phyloP scores from a whole-genome alignment of 768 basidiomycete species.

The Phaeolepiota aurea region DNA sequence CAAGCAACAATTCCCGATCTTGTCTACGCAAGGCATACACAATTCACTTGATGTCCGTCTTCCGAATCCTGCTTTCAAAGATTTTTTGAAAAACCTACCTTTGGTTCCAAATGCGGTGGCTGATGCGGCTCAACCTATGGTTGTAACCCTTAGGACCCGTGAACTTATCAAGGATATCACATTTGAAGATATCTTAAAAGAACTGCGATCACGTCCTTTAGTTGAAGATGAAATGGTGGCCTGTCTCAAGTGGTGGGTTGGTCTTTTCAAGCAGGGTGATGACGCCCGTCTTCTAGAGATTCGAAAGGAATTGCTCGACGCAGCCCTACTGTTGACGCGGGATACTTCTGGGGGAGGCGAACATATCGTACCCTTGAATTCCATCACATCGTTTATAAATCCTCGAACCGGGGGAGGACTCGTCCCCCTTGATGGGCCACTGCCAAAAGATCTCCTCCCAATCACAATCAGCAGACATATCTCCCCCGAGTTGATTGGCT shows the following conservation, averaged over 20 bases:
- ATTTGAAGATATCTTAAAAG: constrained; percentile 75
- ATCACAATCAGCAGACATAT: constrained; percentile 56
- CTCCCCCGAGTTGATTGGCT: constrained; percentile 33
- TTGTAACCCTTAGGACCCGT: constrained; percentile 50
- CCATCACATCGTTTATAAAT: constrained; percentile 67
- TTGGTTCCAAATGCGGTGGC: constrained; percentile 58
- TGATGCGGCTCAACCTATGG: constrained; percentile 46
- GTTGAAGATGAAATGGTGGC: constrained; percentile 65
- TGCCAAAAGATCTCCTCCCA: constrained; percentile 69
- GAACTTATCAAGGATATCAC: constrained; percentile 67
- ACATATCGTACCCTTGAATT: constrained; percentile 58
- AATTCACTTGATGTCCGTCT: constrained; percentile 61
- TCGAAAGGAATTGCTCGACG: constrained; percentile 59
- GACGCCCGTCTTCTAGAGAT: constrained; percentile 30
- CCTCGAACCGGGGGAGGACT: constrained; percentile 40
- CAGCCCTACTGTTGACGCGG: constrained; percentile 49
- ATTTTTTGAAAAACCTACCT: constrained; percentile 74
- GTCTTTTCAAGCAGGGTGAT: constrained; percentile 20
- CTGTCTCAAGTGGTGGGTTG: constrained; percentile 84
- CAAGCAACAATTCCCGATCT: constrained; percentile 49
- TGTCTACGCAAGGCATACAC: constrained; percentile 69
- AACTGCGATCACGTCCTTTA: constrained; percentile 67
- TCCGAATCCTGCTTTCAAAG: constrained; percentile 60
- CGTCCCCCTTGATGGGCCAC: constrained; percentile 67
- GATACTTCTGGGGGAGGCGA: constrained; percentile 28